Base-by-base conservation (phyloP, 305 asterid species). In the Fraxinus paxiana region DNA sequence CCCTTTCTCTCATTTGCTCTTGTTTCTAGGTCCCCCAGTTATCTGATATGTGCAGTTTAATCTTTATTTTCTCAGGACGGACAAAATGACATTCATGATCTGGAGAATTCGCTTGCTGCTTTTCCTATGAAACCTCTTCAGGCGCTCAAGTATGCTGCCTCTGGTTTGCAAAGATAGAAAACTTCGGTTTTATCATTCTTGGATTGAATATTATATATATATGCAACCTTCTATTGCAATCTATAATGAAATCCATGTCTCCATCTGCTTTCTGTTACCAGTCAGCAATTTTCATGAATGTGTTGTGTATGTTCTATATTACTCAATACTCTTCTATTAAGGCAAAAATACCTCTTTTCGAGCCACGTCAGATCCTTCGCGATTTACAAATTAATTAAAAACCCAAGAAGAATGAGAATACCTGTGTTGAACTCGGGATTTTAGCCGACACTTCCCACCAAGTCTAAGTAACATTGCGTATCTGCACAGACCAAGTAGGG, bases 111-210 rank as follows among this genome's bases (percentile, higher is more conserved):
- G 18, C 89, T 94, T 82, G 92, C 91, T 90, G 91, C 91, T 77
- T 94, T 94, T 91, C 97, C 97, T 71, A 87, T 88, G 76, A 92
- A 94, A 90, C 98, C 98, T 84, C 92, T 94, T 76, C 93, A 89
- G 87, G 98, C 97, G 76, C 97, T 94, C 88, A 92, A 91, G 98
- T 94, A 91, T 80, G 87, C 75, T 35, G 63, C 80, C 79, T 56
- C 30, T 56, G 30, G 13, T 56, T 56, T 56, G 67, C 67, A 18
- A 3, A 56, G 12, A 9, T 56, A 18, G 67, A 56, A 56, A 18
- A 18, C 2, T 56, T 18, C 4, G 13, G 8, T 56, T 56, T 56
- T 8, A 7, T 56, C 12, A 56, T 56, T 56, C 67, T 56, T 56
- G 30, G 30, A 56, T 56, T 17, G 12, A 6, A 56, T 56, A 56